A percentile compares a stretch with the other conserved stretches of the same genome.
Conservation (phyloP, 2,329 filamentous ascomycete species). For the Neodidymelliopsis sp. region DNA sequence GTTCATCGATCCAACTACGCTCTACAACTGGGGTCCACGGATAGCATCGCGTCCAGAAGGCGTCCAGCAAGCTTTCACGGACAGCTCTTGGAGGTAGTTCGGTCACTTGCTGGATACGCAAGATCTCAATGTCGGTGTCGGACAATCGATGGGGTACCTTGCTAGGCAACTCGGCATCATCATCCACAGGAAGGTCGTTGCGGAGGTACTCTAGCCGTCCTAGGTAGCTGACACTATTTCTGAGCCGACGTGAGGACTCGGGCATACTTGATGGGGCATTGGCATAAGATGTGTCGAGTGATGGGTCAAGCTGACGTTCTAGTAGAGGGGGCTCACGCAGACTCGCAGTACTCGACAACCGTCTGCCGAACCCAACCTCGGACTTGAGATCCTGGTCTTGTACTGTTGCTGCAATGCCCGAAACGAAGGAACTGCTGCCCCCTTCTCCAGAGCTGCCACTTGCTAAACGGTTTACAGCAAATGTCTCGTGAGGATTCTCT, state of each 20-base stretch:
- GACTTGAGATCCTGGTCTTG: conserved; percentile 27
- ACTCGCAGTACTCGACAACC: conserved; percentile 31
- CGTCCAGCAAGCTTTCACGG: conserved; percentile 49
- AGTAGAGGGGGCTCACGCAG: conserved; percentile 30
- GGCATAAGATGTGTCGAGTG: conserved; percentile 27
- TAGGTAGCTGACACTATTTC: conserved; percentile 42
- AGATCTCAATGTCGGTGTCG: conserved; percentile 38
- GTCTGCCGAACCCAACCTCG: conserved; percentile 29
- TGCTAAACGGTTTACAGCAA: conserved; percentile 6
- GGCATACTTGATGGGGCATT: conserved; percentile 24
- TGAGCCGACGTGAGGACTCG: conserved; percentile 22
- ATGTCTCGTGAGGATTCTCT: conserved; percentile 20
- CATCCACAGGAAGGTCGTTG: conserved; percentile 44
- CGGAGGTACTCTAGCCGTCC: conserved; percentile 44
- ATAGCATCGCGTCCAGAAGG: conserved; percentile 51
- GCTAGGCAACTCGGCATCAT: conserved; percentile 39
- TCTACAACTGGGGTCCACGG: conserved; percentile 55
- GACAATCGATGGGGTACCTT: conserved; percentile 40
- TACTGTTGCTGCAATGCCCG: conserved; percentile 8
- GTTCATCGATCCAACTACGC: conserved; percentile 49
- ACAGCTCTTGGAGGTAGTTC: conserved; percentile 42
- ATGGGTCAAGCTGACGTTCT: conserved; percentile 25
- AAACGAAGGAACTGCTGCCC: conserved; percentile 2
- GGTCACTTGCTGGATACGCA: conserved; percentile 38
- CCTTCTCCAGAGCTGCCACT: conserved; percentile 11